phyloP scores from a whole-genome alignment of 768 basidiomycete genomes.

The Mycena albidolilacea region DNA sequence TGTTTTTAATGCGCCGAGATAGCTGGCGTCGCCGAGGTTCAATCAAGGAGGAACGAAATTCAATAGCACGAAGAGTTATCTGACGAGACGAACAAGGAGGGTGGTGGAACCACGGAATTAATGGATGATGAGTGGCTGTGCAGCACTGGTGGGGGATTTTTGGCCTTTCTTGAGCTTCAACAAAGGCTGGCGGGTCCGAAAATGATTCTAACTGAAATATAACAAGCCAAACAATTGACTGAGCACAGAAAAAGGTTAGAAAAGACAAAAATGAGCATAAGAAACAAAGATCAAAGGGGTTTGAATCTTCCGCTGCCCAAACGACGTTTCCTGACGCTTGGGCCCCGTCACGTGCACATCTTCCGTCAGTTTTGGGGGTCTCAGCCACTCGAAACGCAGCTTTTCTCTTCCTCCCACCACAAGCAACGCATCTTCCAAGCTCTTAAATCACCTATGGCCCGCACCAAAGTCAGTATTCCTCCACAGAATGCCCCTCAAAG shows the following conservation, averaged over 20 bases:
- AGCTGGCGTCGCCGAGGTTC: no score
- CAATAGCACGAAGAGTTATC: no score
- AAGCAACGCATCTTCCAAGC: slow-evolving; percentile 34
- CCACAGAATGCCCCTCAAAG: slow-evolving; percentile 8
- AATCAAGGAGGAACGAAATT: no score
- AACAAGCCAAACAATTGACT: not conserved
- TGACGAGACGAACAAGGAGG: not conserved
- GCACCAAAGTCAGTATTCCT: slow-evolving; percentile 78
- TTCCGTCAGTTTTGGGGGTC: slow-evolving; percentile 54
- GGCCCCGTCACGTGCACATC: slow-evolving; percentile 69
- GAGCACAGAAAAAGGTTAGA: not conserved
- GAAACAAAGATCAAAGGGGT: slow-evolving; percentile 30
- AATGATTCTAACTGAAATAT: not conserved
- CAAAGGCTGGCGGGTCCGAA: not conserved
- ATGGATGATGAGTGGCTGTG: not conserved
- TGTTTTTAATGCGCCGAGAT: no score
- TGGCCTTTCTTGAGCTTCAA: not conserved
- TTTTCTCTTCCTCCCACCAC: slow-evolving; percentile 31
- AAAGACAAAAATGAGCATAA: not conserved
- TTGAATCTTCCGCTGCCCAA: slow-evolving; percentile 40
- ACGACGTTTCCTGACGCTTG: slow-evolving; percentile 55
- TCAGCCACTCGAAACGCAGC: slow-evolving; percentile 44
- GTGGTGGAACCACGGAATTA: not conserved
- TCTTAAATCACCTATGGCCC: slow-evolving; percentile 72
- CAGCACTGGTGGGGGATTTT: not conserved